Percentiles rank a stretch among this genome's conserved stretches.
phyloP scores from a whole-genome alignment of 768 basidiomycete genomes.

The Boletus speciosus region DNA sequence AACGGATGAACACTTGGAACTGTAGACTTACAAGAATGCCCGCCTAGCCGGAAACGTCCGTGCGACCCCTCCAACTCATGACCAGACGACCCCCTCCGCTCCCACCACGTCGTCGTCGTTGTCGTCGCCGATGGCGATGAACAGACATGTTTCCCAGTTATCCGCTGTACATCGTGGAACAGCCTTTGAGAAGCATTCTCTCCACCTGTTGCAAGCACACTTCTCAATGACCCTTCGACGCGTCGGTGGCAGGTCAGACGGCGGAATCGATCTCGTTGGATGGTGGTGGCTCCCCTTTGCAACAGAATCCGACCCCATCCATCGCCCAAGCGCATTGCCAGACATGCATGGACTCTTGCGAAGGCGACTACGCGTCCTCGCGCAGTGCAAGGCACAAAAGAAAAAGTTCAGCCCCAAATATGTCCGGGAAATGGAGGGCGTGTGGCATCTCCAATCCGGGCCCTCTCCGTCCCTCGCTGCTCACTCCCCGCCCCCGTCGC shows the following conservation, averaged over 20 bases:
- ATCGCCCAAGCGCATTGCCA: constrained; percentile 7
- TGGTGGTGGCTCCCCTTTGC: constrained; percentile 85
- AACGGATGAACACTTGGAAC: neutral
- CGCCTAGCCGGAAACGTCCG: constrained; percentile 18
- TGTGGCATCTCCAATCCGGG: constrained; percentile 43
- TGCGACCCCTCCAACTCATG: constrained; percentile 18
- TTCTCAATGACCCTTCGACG: constrained; percentile 78
- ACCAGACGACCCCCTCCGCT: constrained; percentile 10
- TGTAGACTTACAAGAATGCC: neutral
- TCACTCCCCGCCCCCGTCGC: neutral
- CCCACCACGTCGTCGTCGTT: neutral
- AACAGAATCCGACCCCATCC: neutral
- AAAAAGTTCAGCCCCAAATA: constrained; percentile 75
- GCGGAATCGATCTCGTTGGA: constrained; percentile 83
- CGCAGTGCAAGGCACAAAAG: constrained; percentile 90
- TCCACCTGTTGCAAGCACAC: constrained; percentile 53
- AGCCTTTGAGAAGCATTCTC: constrained; percentile 71
- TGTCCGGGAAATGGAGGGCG: constrained; percentile 91
- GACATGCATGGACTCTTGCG: constrained; percentile 27
- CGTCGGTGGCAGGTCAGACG: constrained; percentile 86
- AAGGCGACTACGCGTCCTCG: constrained; percentile 69
- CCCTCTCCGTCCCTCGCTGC: neutral
- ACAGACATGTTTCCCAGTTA: constrained; percentile 5
- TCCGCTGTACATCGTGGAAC: constrained; percentile 66
- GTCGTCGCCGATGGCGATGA: neutral